A percentile compares a stretch with the other conserved stretches of the same genome.
These are phyloP conservation scores for Boletus coccyginus DNA, from an alignment of 768 basidiomycete species.

Conservation along the genomic window DNA sequence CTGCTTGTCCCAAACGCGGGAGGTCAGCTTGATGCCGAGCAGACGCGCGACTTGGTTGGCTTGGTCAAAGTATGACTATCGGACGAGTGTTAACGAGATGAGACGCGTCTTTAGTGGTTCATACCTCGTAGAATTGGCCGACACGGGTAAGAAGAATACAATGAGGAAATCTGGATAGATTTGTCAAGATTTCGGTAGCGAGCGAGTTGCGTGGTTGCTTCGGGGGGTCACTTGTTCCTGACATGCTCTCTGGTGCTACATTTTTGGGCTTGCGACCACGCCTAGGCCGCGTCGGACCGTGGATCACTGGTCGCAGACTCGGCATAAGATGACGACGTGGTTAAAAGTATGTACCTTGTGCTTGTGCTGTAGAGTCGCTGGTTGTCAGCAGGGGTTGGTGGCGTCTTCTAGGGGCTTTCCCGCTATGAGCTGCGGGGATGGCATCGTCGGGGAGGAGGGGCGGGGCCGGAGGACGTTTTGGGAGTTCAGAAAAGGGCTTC, in stretches of 20 bases:
- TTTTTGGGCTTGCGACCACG: conserved; percentile 20
- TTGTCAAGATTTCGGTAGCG: conserved; percentile 66
- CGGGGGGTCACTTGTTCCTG: background rate
- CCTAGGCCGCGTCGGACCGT: conserved; percentile 3
- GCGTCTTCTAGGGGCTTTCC: background rate
- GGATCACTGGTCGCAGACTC: background rate
- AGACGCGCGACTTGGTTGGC: conserved; percentile 73
- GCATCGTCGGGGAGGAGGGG: background rate
- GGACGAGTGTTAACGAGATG: conserved; percentile 3
- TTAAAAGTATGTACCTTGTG: background rate
- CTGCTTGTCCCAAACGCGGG: conserved; percentile 67
- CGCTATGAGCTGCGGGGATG: background rate
- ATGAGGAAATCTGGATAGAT: conserved; percentile 76
- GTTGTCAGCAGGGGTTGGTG: background rate
- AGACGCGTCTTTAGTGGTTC: conserved; percentile 6
- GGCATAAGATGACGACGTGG: background rate
- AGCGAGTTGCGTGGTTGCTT: conserved; percentile 47
- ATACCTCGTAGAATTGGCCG: conserved; percentile 93
- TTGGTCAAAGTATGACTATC: conserved; percentile 92
- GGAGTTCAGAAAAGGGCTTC: conserved; percentile 61
- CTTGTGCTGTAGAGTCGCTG: background rate
- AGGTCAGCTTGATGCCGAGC: conserved; percentile 80
- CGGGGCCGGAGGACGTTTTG: conserved; percentile 33
- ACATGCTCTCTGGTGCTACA: background rate
- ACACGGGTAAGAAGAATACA: conserved; percentile 90